Conservation (phyloP, 75 land plant genomes). For the Cryptomeria japonica region DNA sequence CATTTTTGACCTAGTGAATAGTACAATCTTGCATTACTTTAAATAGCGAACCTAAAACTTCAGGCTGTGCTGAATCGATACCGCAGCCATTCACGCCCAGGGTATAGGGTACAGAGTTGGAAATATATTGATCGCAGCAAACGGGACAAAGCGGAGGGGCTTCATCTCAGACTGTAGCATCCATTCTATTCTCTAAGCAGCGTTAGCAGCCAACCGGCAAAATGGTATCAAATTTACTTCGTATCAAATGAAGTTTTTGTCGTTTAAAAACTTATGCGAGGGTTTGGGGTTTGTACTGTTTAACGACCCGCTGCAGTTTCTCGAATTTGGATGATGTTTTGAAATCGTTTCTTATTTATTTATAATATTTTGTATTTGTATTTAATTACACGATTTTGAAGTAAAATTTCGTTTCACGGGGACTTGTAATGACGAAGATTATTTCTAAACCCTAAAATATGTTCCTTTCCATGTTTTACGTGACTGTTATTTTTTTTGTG, state of each 20-base stretch:
- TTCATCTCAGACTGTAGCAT: neutral
- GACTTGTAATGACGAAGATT: neutral
- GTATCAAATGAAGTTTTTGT: neutral
- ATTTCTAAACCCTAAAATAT: neutral
- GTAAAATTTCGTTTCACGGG: neutral
- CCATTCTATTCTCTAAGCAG: neutral
- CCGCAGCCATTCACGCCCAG: neutral
- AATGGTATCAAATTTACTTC: neutral
- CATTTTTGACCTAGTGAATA: too few species aligned
- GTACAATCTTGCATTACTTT: too few species aligned
- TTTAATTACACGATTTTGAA: neutral
- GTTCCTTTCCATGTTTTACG: neutral
- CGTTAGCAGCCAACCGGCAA: neutral
- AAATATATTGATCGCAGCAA: neutral
- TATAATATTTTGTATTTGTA: neutral
- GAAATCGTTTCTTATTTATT: neutral
- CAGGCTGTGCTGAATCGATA: neutral
- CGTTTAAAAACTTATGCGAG: neutral
- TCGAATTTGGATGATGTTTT: neutral
- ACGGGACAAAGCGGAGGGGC: neutral
- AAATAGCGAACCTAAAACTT: neutral
- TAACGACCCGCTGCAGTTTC: neutral
- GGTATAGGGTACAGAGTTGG: neutral
- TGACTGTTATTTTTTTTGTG: neutral
- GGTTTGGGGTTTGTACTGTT: neutral